Base-by-base conservation (phyloP, 139 green algal species). In the Chlorella sorokiniana region DNA sequence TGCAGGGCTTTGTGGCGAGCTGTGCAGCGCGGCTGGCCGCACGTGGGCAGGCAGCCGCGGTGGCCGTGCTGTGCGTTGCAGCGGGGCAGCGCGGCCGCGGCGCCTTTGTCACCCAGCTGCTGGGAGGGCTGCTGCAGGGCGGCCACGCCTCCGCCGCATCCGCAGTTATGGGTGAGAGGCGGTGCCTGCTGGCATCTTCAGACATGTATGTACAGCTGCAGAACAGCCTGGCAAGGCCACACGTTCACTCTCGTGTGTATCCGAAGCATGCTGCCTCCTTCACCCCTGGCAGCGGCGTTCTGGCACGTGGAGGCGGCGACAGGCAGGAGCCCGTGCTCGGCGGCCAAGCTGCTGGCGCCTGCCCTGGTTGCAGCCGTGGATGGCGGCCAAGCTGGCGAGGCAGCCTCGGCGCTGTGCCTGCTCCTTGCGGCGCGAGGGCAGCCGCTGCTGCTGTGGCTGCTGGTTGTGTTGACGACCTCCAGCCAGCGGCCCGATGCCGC, bases 381-480 rank as follows among this genome's bases (percentile, higher is more conserved):
- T 31, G 16, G 33, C n/a, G 71, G 71, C 10, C 54, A 45, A 4
- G 71, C 38, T 4, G 23, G 44, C 8, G 35, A 25, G 9, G 71
- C 51, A 8, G 71, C 48, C 9, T 20, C 37, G 2, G 23, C 45
- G 23, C 23, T 68, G 48, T 33, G 45, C 20, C 71, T 78, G 48
- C 71, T 78, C 6, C 67, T 65, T 27, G 35, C 37, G 3, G 33
- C 48, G 2, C 33, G 71, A 20, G n/a, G 27, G 35, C 71, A 67
- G 71, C 51, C 71, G 48, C 71, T 78, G 42, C 71, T 78, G 2
- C 20, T 78, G 33, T 78, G 71, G 71, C 48, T 78, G 71, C 48
- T 78, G 35, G 48, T 38, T 3, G 71, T 35, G 0, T 4, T 65
- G 14, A 9, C 40, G 7, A 20, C 16, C 1, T 35, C 35, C 23